These are phyloP conservation scores for Trichomonas tenax DNA, from an alignment of 208 protist genomes.

Conservation along the genomic window DNA sequence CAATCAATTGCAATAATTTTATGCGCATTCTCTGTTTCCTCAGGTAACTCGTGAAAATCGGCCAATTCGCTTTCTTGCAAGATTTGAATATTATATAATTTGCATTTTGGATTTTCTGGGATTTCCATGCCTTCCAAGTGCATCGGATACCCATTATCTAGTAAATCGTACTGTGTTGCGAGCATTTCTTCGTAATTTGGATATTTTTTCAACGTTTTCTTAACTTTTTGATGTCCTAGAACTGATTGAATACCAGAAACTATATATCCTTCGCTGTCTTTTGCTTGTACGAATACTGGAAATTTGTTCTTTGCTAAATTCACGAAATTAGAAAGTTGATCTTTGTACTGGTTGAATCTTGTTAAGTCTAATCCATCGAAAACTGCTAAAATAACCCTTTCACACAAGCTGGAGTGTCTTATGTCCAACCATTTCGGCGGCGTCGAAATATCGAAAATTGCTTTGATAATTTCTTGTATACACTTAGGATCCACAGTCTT, in stretches of 20 bases:
- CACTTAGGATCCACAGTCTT: neutral
- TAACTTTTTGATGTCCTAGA: neutral
- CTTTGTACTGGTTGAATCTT: neutral
- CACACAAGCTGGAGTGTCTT: neutral
- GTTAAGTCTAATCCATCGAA: neutral
- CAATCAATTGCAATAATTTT: constrained; percentile 29
- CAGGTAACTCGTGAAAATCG: neutral
- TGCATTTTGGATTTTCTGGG: neutral
- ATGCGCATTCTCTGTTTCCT: neutral
- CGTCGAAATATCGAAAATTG: neutral
- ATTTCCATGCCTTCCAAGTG: neutral
- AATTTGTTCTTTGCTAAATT: neutral
- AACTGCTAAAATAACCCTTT: neutral
- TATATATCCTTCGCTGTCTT: neutral
- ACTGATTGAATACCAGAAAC: neutral
- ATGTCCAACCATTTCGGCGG: neutral
- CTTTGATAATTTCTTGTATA: neutral
- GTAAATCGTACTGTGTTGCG: neutral
- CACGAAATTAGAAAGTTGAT: neutral
- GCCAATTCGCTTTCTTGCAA: neutral
- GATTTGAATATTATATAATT: neutral
- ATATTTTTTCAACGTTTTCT: neutral
- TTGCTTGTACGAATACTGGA: neutral
- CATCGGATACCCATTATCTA: neutral
- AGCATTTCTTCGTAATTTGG: neutral